Base-by-base conservation (phyloP, 2,329 filamentous ascomycete species). In the Fusarium gaditjirri region DNA sequence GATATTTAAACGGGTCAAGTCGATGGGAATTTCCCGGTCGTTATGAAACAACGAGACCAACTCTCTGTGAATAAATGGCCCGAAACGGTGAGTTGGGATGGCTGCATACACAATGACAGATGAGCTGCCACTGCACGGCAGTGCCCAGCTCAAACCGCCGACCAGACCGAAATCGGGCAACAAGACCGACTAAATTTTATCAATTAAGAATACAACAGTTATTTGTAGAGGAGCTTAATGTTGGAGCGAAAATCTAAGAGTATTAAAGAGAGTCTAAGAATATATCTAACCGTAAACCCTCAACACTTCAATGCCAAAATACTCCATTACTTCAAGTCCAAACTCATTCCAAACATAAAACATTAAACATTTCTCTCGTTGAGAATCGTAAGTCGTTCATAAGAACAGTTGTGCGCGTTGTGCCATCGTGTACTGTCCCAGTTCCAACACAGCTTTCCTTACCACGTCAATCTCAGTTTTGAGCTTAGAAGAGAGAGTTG, bases 221-320 rank as follows among this genome's bases (percentile, higher is more conserved):
- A 29, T 29, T 29, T 29, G 27, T 8, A 29, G 9, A 9, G 27
- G 27, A 9, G 27, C 27, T 29, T 29, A 9, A 8, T 29, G 27
- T 29, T 35, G 47, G 38, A 62, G 67, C n/a, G 46, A 46, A 43
- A 11, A 36, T 46, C n/a, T 59, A 49, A 53, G 67, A 54, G 16
- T 35, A 71, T 71, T 67, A 71, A 71, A 27, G 68, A 71, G 67
- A 62, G 67, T 71, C 50, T 60, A 68, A 43, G 62, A 71, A 71
- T 41, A 29, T 49, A 33, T 55, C 36, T 29, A 47, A 56, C 27
- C 11, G 17, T 25, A 4, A 19, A 8, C n/a, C 35, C 21, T 8
- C 21, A 35, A 9, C 23, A 46, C 21, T 21, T 38, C 16, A 1
- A 36, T 33, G 6, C 42, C 49, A 27, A 58, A 33, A n/a, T 19